Conservation (phyloP, 345 rosid genomes). For the Hevea brasiliensis region DNA sequence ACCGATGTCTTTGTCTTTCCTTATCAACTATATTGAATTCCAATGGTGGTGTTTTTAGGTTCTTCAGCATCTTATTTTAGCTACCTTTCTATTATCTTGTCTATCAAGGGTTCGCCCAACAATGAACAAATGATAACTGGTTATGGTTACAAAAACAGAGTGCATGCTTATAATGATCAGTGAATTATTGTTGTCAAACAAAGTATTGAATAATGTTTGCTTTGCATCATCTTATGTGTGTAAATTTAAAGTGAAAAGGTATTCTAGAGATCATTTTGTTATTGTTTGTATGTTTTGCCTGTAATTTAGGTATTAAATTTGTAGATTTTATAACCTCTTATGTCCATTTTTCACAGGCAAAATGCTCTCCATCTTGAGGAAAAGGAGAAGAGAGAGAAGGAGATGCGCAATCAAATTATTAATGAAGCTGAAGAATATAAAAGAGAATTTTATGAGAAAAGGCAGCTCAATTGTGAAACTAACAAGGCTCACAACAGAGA, state of each 20-base stretch:
- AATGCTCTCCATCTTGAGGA: slow-evolving; percentile 85
- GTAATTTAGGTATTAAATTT: background rate
- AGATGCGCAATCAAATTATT: slow-evolving; percentile 82
- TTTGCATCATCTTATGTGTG: background rate
- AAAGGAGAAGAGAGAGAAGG: slow-evolving; percentile 93
- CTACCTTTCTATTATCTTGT: background rate
- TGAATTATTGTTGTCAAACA: background rate
- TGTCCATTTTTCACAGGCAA: slow-evolving; percentile 45
- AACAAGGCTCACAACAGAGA: slow-evolving; percentile 84
- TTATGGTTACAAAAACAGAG: background rate
- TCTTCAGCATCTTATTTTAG: background rate
- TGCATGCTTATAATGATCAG: background rate
- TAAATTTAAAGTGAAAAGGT: background rate
- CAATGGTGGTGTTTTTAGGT: background rate
- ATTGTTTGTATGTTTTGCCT: background rate
- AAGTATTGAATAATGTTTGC: background rate
- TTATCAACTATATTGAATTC: background rate
- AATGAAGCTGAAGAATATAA: slow-evolving; percentile 84
- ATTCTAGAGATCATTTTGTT: background rate
- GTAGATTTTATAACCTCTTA: background rate
- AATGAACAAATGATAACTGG: background rate
- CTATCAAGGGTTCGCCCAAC: background rate
- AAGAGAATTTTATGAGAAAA: slow-evolving; percentile 77
- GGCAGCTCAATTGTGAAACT: slow-evolving; percentile 61
- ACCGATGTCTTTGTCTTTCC: background rate